These are phyloP conservation scores for Metarhizium album DNA, from an alignment of 2,329 filamentous ascomycete species.

Conservation along the genomic window DNA sequence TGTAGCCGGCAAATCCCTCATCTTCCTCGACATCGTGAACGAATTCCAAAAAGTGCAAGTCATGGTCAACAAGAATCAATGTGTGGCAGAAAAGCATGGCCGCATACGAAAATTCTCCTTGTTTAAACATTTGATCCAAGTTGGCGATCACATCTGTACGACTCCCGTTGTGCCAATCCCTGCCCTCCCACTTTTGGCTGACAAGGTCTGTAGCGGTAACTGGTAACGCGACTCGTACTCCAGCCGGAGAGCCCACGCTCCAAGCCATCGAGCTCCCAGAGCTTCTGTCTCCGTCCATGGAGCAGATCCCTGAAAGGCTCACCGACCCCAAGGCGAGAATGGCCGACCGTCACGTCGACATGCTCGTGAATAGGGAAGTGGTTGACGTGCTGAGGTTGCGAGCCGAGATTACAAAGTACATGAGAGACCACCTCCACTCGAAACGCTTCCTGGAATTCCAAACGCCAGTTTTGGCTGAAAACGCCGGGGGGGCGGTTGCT, in stretches of 20 bases:
- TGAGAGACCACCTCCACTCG: conserved; percentile 64
- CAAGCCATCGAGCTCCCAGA: conserved; percentile 56
- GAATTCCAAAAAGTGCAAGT: conserved; percentile 64
- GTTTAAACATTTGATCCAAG: conserved; percentile 55
- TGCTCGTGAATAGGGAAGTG: conserved; percentile 62
- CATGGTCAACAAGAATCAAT: conserved; percentile 57
- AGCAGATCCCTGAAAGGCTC: conserved; percentile 63
- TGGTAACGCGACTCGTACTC: conserved; percentile 59
- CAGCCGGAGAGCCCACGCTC: conserved; percentile 66
- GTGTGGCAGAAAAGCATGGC: conserved; percentile 21
- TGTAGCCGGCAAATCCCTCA: conserved; percentile 61
- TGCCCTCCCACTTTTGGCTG: conserved; percentile 13
- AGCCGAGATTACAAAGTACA: conserved; percentile 59
- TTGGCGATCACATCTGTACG: conserved; percentile 79
- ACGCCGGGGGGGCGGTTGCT: conserved; percentile 79
- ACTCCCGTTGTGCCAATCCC: conserved; percentile 17
- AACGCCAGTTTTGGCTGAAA: conserved; percentile 75
- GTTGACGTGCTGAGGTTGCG: conserved; percentile 64
- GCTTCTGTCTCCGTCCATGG: conserved; percentile 67
- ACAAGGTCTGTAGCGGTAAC: conserved; percentile 44
- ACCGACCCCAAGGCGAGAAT: conserved; percentile 61
- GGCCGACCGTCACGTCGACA: conserved; percentile 73
- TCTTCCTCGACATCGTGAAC: conserved; percentile 74
- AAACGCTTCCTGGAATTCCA: conserved; percentile 75
- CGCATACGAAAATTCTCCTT: conserved; percentile 39